Evolutionary conservation across 2,329 filamentous ascomycete genomes (phyloP).

Genomic region (Rhinocladiella similis): DNA sequence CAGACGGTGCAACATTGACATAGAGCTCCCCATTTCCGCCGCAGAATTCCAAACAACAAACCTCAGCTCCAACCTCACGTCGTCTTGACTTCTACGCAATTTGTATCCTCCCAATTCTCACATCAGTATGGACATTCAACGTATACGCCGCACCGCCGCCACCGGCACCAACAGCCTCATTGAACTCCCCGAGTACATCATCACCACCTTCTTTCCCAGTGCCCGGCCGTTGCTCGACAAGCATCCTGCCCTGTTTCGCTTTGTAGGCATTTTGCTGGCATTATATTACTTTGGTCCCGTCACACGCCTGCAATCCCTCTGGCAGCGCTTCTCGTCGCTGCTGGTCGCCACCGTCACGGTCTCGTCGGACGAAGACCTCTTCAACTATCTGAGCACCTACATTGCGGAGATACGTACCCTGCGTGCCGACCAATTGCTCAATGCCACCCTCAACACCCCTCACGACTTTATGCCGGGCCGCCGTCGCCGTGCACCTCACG

Average conservation of each 20-base stretch:
- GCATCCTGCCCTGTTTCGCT: conserved; percentile 26
- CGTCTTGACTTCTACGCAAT: background rate
- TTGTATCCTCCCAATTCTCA: background rate
- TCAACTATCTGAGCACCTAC: conserved; percentile 26
- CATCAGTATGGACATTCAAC: conserved; percentile 22
- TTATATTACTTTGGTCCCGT: conserved; percentile 29
- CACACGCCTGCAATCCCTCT: conserved; percentile 24
- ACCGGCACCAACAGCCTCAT: conserved; percentile 18
- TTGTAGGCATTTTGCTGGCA: conserved; percentile 28
- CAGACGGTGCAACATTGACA: background rate
- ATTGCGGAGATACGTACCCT: conserved; percentile 24
- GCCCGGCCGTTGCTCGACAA: conserved; percentile 27
- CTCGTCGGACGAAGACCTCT: conserved; percentile 30
- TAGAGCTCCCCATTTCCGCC: background rate
- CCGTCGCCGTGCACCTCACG: conserved; percentile 19
- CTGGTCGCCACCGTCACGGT: conserved; percentile 26
- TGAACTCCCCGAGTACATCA: conserved; percentile 27
- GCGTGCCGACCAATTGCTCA: conserved; percentile 27
- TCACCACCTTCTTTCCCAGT: conserved; percentile 27
- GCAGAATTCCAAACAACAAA: too few relatives aligned
- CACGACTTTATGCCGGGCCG: conserved; percentile 13
- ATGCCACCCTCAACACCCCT: conserved; percentile 25
- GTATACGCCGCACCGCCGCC: conserved; percentile 11
- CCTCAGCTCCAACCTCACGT: background rate
- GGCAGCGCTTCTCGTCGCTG: conserved; percentile 25